These are phyloP conservation scores for Favolaschia claudopus DNA, from an alignment of 768 basidiomycete genomes.

Conservation along the genomic window DNA sequence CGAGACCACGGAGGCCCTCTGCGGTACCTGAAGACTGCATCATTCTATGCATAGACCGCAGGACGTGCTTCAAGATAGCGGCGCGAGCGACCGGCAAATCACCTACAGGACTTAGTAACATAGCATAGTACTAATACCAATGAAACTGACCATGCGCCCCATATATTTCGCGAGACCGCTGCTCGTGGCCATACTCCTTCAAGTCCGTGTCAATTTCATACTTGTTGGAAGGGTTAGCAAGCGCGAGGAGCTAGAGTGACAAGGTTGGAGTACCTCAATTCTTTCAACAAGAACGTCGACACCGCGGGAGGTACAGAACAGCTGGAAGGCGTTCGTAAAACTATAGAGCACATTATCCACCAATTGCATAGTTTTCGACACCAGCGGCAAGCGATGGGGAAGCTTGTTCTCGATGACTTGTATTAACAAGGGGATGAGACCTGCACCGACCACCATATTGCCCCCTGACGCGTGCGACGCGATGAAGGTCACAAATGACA, in stretches of 20 bases:
- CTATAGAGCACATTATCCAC: constrained; percentile 93
- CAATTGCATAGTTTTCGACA: constrained; percentile 91
- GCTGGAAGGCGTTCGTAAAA: constrained; percentile 84
- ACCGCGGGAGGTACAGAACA: constrained; percentile 86
- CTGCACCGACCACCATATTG: constrained; percentile 95
- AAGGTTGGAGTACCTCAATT: constrained; percentile 73
- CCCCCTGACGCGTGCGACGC: constrained; percentile 86
- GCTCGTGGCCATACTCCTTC: constrained; percentile 56
- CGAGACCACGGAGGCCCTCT: constrained; percentile 92
- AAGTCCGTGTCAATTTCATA: constrained; percentile 74
- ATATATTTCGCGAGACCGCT: constrained; percentile 53
- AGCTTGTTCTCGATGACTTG: constrained; percentile 86
- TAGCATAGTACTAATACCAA: background rate
- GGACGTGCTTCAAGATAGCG: constrained; percentile 86
- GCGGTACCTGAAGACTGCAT: constrained; percentile 96
- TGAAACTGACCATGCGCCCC: constrained; percentile 57
- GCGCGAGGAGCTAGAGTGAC: constrained; percentile 17
- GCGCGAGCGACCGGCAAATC: constrained; percentile 78
- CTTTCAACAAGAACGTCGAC: constrained; percentile 86
- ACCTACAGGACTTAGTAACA: constrained; percentile 46
- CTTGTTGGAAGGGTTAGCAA: constrained; percentile 42
- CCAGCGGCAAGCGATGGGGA: constrained; percentile 71
- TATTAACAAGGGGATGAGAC: constrained; percentile 86
- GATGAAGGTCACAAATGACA: constrained; percentile 88
- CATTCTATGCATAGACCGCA: constrained; percentile 95